Evolutionary conservation across 148 eudicot genomes (phyloP).

Genomic region (Vaccinium darrowii): DNA sequence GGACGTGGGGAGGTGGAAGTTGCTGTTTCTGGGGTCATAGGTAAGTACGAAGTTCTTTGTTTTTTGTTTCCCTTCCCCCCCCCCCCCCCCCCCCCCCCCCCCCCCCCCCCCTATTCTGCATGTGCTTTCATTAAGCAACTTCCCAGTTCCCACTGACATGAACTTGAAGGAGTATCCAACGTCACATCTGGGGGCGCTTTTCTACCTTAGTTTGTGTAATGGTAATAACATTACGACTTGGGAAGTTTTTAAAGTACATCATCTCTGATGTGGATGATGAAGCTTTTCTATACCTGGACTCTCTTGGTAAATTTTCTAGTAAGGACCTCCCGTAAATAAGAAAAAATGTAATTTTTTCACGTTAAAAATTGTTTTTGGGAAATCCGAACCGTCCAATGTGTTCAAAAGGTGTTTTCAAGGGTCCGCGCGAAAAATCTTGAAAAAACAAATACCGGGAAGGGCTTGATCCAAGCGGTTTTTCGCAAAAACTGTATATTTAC

Average conservation of each 20-base stretch:
- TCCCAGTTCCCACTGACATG: neutral
- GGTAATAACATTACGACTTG: neutral
- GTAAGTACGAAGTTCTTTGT: conserved; percentile 31
- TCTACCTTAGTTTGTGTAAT: neutral
- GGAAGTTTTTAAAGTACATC: neutral
- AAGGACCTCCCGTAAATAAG: no score
- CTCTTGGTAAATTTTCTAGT: neutral
- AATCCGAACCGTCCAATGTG: no score
- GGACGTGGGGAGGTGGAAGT: conserved; percentile 99
- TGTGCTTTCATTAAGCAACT: neutral
- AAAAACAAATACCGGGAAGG: no score
- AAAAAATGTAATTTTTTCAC: no score
- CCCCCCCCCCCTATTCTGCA: neutral
- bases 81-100: no score
- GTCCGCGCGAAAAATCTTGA: no score
- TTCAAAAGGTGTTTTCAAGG: no score
- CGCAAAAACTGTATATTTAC: no score
- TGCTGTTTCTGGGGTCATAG: conserved; percentile 92
- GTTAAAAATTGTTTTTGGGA: no score
- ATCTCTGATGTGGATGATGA: neutral
- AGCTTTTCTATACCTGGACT: neutral
- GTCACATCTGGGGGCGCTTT: neutral
- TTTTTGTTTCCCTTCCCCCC: neutral
- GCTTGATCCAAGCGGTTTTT: no score
- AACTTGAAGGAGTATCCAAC: neutral